Evolutionary conservation across 768 basidiomycete species (phyloP).

Genomic region (Candolleomyces aberdarensis): DNA sequence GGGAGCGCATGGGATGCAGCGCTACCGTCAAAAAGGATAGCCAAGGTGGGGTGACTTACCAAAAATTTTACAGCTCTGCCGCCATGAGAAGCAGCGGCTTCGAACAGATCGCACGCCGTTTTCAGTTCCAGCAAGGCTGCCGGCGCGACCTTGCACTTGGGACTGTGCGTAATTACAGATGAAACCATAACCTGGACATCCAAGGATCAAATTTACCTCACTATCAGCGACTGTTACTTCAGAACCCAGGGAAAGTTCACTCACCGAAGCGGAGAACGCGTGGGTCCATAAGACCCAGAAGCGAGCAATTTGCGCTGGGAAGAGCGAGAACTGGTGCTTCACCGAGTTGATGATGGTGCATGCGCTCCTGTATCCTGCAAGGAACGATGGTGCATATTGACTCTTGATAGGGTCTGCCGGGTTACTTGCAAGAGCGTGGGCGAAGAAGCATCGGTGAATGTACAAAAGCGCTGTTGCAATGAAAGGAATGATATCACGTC

Average conservation of each 20-base stretch:
- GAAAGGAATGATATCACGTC: background rate
- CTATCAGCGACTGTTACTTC: background rate
- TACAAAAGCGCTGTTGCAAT: conserved; percentile 56
- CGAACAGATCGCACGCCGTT: conserved; percentile 61
- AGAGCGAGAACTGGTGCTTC: conserved; percentile 44
- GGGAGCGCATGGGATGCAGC: background rate
- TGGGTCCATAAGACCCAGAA: conserved; percentile 78
- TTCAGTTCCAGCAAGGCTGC: conserved; percentile 68
- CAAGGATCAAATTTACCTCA: background rate
- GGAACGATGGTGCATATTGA: conserved; percentile 62
- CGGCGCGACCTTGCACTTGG: conserved; percentile 63
- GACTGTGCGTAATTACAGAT: conserved; percentile 70
- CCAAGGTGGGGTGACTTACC: conserved; percentile 34
- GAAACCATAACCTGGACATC: conserved; percentile 63
- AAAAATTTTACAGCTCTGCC: conserved; percentile 71
- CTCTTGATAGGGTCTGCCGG: conserved; percentile 68
- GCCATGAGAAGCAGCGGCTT: conserved; percentile 56
- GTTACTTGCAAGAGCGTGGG: conserved; percentile 63
- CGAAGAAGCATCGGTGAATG: conserved; percentile 75
- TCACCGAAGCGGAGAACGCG: conserved; percentile 61
- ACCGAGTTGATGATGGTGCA: conserved; percentile 53
- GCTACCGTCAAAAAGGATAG: background rate
- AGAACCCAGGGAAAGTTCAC: conserved; percentile 16
- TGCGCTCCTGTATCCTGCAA: conserved; percentile 66
- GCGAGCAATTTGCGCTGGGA: conserved; percentile 56